Evolutionary conservation across 73 alveolate species (phyloP), one percentile per base, ranked within the genome.

Genomic region (Urostyla sp.): DNA sequence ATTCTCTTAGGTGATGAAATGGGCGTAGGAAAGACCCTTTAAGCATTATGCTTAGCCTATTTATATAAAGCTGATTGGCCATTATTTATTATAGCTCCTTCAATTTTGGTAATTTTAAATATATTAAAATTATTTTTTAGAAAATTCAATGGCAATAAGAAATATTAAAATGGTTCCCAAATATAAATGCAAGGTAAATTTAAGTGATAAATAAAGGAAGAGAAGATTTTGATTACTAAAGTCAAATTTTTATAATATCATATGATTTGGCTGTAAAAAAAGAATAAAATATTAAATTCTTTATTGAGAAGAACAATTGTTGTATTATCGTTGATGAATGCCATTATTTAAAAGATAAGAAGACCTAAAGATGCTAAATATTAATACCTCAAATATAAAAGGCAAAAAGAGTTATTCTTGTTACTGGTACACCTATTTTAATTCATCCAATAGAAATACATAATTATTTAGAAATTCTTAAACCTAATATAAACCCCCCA

Each of bases 361-460:
- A 84, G 80, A 72, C 99, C 0, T 30, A 75, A 23, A 61, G 99
- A 40, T 77, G 97, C 34, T 72, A 72, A 85, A 56, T 44, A 23
- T 61, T 94, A 20, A 79, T 91, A n/a, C 98, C 98, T n/a, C 50
- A 90, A 28, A 50, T 94, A 48, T 84, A 87, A 74, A 66, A 90
- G 67, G 73, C 92, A 24, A 93, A 76, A 79, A 72, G 97, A 58
- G 88, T 87, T 27, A 87, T 94, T 11, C 75, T 88, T 72, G 84
- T 94, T 45, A 90, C 98, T 20, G 98, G 98, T 5, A 94, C 98
- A 5, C 98, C 98, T 24, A 94, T 95, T 55, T 74, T 94, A 48
- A 93, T 96, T 43, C 89, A 87, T 56, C 98, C 98, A 16, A 82
- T 78, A 83, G 98, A 94, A 81, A 69, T 94, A 57, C 92, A 72